Base-by-base conservation (phyloP, 495 filamentous ascomycete species). In the Venustampulla echinocandica region DNA sequence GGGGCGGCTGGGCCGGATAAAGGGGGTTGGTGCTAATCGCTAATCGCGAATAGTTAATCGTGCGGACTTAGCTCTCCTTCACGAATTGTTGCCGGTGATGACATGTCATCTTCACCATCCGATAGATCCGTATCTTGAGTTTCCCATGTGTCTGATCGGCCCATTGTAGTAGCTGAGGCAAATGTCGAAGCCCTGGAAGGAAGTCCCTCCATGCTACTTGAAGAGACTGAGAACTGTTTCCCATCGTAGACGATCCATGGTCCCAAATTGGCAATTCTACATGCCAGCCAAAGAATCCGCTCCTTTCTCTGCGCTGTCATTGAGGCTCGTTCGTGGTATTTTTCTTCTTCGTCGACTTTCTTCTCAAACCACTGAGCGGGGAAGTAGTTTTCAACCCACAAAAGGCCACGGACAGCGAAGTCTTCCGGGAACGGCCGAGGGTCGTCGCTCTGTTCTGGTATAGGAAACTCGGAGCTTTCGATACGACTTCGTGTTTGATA, bases 351-450 rank as follows among this genome's bases (percentile, higher is more conserved):
- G 42, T 88, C 85, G 4, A 81, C 72, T 10, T 77, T 73, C 37
- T 74, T 70, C 2, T 69, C 60, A 55, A 94, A 94, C 70, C 82
- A 95, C 2, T 68, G 60, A 1, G 65, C 49, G 0, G 85, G 85
- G 44, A 80, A 90, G 47, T 87, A 84, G 18, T n/a, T 6, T 22
- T 40, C 37, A 21, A 19, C 20, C 79, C 84, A 94, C 2, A 80
- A 56, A 20, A 88, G 75, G 0, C 89, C 90, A 5, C 83, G 75
- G 42, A 92, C 78, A 0, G 80, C 67, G 45, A 79, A 95, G 51
- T 97, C 90, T 51, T 96, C 90, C 0, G 86, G 81, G 0, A 95
- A 58, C 9, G 85, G 85, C 15, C 75, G 65, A 4, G 51, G 56
- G 20, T 65, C 71, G 37, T 76, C 71, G n/a, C n/a, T n/a, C 1